phyloP scores from a whole-genome alignment of 306 rosid species.

The Ochetophila trinervis region DNA sequence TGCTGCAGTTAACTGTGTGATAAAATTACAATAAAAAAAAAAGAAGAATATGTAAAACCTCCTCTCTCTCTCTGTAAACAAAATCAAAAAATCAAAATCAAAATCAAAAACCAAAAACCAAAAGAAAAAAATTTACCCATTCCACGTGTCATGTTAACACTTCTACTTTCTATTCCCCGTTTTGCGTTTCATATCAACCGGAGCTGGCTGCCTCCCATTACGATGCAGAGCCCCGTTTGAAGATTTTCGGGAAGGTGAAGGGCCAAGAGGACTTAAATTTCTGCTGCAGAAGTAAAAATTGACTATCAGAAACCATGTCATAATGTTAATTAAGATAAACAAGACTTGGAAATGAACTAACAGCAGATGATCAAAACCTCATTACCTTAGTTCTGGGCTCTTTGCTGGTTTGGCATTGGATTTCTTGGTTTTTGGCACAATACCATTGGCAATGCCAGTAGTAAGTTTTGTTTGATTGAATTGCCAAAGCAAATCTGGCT shows the following conservation, averaged over 20 bases:
- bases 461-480: slow-evolving; percentile 64
- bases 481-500: slow-evolving; percentile 93
- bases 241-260: slow-evolving; percentile 81
- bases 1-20: slow-evolving; percentile 62
- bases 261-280: slow-evolving; percentile 46
- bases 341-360: neutral
- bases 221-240: slow-evolving; percentile 52
- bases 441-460: slow-evolving; percentile 42
- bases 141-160: slow-evolving; percentile 25
- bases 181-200: slow-evolving; percentile 74
- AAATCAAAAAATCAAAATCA: slow-evolving; percentile 24
- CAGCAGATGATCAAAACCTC: neutral
- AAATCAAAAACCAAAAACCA: slow-evolving; percentile 15
- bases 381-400: slow-evolving; percentile 77
- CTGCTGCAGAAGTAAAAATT: slow-evolving; percentile 45
- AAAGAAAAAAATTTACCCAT: slow-evolving; percentile 27
- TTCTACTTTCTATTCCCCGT: slow-evolving; percentile 64
- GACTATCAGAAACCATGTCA: slow-evolving; percentile 11
- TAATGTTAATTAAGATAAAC: too few species aligned
- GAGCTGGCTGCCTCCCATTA: slow-evolving; percentile 63
- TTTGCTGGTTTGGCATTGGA: slow-evolving; percentile 41
- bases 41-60: slow-evolving; percentile 15
- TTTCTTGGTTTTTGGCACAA: slow-evolving; percentile 51
- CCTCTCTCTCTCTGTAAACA: slow-evolving; percentile 38
- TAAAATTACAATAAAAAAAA: slow-evolving; percentile 37